Conservation (phyloP, 148 eudicot genomes). For the Diospyros kaki region DNA sequence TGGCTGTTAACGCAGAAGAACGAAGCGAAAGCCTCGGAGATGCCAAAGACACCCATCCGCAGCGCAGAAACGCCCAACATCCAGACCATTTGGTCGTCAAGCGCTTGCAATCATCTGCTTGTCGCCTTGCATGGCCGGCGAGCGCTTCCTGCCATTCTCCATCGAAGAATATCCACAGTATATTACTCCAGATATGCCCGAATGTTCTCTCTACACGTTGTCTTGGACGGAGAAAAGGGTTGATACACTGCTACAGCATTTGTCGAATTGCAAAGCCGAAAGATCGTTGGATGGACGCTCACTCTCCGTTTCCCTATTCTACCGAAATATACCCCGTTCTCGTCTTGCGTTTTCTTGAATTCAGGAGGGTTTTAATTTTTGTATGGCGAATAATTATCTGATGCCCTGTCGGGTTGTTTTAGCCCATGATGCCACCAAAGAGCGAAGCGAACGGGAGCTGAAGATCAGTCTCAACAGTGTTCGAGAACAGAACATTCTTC, state of each 20-base stretch:
- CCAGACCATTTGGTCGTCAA: too few relatives aligned
- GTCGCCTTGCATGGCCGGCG: background rate
- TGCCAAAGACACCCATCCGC: too few relatives aligned
- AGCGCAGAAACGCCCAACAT: too few relatives aligned
- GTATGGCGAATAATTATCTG: constrained; percentile 13
- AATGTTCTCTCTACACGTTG: background rate
- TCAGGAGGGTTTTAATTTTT: background rate
- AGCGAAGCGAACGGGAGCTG: constrained; percentile 19
- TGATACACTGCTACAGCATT: background rate
- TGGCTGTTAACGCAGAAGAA: too few relatives aligned
- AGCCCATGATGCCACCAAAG: constrained; percentile 35
- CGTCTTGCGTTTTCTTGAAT: background rate
- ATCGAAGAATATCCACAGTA: background rate
- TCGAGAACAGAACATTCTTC: constrained; percentile 22
- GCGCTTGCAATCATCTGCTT: too few relatives aligned
- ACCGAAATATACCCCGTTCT: background rate
- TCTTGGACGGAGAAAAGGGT: background rate
- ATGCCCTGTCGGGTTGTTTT: constrained; percentile 26
- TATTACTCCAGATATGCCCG: background rate
- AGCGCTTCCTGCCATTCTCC: background rate
- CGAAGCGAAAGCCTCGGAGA: too few relatives aligned
- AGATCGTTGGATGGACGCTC: background rate
- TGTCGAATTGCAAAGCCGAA: background rate
- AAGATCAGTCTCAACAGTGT: constrained; percentile 15
- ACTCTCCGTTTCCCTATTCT: background rate